These are phyloP conservation scores for Aspergillus transmontanensis DNA, from an alignment of 2,329 filamentous ascomycete species.

Conservation along the genomic window DNA sequence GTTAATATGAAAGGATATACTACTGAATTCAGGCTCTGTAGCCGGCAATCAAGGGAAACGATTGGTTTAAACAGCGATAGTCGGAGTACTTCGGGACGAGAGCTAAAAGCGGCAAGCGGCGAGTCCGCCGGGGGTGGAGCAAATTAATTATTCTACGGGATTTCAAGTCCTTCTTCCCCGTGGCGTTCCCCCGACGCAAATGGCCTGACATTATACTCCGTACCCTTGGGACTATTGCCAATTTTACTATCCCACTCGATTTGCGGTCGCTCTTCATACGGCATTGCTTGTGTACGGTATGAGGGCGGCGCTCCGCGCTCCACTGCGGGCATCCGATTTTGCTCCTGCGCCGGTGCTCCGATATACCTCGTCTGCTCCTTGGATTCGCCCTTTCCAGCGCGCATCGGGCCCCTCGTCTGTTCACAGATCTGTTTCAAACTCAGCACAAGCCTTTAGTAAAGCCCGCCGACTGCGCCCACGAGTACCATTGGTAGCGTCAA, in stretches of 20 bases:
- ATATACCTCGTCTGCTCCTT: conserved; percentile 23
- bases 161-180: neutral
- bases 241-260: conserved; percentile 3
- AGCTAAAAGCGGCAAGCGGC: conserved; percentile 8
- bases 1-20: neutral
- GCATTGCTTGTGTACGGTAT: conserved; percentile 31
- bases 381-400: conserved; percentile 10
- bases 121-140: conserved; percentile 4
- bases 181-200: neutral
- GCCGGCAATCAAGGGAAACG: neutral
- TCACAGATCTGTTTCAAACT: neutral
- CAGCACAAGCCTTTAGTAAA: neutral
- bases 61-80: neutral
- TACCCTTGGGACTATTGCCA: neutral
- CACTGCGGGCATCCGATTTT: conserved; percentile 35
- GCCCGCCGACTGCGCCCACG: neutral
- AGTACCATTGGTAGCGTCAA: neutral
- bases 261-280: conserved; percentile 19
- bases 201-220: conserved; percentile 2
- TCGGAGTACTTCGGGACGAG: conserved; percentile 2
- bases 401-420: neutral
- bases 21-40: neutral
- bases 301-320: conserved; percentile 36
- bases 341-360: conserved; percentile 32
- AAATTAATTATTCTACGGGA: neutral